phyloP scores from a whole-genome alignment of 768 basidiomycete genomes.

The Hebeloma cylindrosporum region DNA sequence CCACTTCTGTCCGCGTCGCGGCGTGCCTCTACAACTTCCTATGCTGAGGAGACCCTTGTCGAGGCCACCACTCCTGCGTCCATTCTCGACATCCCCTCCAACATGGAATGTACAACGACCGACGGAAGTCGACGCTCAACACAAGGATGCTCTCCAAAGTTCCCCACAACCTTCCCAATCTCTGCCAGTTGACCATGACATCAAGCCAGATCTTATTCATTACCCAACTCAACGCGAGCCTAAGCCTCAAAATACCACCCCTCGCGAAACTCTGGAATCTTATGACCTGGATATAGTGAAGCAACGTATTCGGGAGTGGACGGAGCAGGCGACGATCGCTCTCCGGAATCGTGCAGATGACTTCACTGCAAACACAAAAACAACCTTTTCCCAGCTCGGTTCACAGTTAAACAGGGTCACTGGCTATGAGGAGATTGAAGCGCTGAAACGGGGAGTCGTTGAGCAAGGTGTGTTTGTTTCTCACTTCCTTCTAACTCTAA shows the following conservation, averaged over 20 bases:
- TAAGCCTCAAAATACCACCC: slow-evolving; percentile 4
- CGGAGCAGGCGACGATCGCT: slow-evolving; percentile 41
- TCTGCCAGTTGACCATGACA: neutral
- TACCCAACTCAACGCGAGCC: neutral
- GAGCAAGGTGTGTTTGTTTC: slow-evolving; percentile 64
- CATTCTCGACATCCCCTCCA: slow-evolving; percentile 28
- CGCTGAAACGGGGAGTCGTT: slow-evolving; percentile 72
- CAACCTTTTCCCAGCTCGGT: slow-evolving; percentile 72
- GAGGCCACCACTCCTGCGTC: slow-evolving; percentile 28
- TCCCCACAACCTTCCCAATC: neutral
- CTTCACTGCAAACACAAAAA: slow-evolving; percentile 55
- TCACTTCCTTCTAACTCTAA: neutral
- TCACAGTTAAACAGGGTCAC: slow-evolving; percentile 81
- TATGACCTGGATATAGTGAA: slow-evolving; percentile 39
- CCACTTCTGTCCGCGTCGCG: slow-evolving; percentile 3
- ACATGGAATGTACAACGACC: slow-evolving; percentile 26
- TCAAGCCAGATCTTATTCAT: neutral
- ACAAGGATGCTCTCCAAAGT: slow-evolving; percentile 4
- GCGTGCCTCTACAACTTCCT: slow-evolving; percentile 6
- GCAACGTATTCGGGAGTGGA: slow-evolving; percentile 49
- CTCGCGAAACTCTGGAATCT: slow-evolving; percentile 19
- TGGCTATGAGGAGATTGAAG: slow-evolving; percentile 90
- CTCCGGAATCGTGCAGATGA: slow-evolving; percentile 57
- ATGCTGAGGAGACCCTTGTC: slow-evolving; percentile 38
- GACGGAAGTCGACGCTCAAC: slow-evolving; percentile 1